These are phyloP conservation scores for Xylaria palmicola DNA, from an alignment of 495 filamentous ascomycete species.

Conservation along the genomic window DNA sequence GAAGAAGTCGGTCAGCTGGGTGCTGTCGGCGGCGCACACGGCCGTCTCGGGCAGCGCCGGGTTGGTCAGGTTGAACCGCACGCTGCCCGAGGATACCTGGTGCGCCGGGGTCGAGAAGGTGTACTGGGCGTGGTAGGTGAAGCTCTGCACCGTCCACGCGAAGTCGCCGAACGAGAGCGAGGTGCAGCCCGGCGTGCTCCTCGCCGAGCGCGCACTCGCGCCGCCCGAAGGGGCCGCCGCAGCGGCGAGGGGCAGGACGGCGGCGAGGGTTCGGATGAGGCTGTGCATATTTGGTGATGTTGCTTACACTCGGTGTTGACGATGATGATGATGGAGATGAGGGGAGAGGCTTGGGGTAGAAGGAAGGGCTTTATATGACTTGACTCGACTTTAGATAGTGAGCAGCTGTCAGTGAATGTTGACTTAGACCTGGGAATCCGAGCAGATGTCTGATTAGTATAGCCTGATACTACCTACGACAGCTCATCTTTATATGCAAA, in stretches of 20 bases:
- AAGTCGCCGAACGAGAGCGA: slow-evolving; percentile 33
- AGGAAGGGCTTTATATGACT: slow-evolving; percentile 17
- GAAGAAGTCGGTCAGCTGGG: slow-evolving; percentile 44
- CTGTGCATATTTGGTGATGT: slow-evolving; percentile 29
- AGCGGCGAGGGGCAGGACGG: slow-evolving; percentile 23
- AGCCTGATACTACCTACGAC: too few relatives aligned
- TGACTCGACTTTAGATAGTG: neutral
- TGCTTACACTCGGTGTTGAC: too few relatives aligned
- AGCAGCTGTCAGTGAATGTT: too few relatives aligned
- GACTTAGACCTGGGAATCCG: too few relatives aligned
- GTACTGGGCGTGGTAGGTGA: slow-evolving; percentile 42
- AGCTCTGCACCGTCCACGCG: slow-evolving; percentile 33
- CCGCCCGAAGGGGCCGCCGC: slow-evolving; percentile 29
- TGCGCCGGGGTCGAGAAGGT: slow-evolving; percentile 45
- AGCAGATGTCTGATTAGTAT: too few relatives aligned
- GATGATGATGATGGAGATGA: too few relatives aligned
- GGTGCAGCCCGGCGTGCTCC: slow-evolving; percentile 28
- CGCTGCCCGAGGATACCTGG: slow-evolving; percentile 43
- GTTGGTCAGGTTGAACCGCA: slow-evolving; percentile 45
- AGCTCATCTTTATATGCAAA: too few relatives aligned
- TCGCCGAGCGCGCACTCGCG: slow-evolving; percentile 11
- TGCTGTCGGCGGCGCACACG: slow-evolving; percentile 39
- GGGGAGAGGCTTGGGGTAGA: slow-evolving; percentile 10
- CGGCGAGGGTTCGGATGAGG: slow-evolving; percentile 23
- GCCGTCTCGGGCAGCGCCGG: slow-evolving; percentile 31